phyloP scores from a whole-genome alignment of 1,284 basidiomycete species.

The Phlebopus sp. region DNA sequence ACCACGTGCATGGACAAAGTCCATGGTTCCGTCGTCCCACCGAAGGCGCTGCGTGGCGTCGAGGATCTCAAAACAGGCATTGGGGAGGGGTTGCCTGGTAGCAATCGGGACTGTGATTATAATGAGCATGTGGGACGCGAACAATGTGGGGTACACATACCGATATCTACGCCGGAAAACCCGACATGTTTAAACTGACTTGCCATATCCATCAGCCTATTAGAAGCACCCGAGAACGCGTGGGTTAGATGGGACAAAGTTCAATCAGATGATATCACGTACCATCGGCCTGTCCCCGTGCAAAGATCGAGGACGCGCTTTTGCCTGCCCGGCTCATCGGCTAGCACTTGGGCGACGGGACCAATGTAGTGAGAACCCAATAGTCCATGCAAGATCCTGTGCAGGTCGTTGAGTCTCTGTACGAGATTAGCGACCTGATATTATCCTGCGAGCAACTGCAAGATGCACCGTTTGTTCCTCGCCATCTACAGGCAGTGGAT shows the following conservation, averaged over 20 bases:
- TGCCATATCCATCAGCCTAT: conserved; percentile 73
- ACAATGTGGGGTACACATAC: conserved; percentile 37
- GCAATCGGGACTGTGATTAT: conserved; percentile 58
- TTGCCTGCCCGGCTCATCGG: conserved; percentile 33
- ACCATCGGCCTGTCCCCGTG: conserved; percentile 72
- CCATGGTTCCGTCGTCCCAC: conserved; percentile 50
- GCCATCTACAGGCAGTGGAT: conserved; percentile 66
- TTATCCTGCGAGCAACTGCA: not conserved
- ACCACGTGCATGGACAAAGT: conserved; percentile 61
- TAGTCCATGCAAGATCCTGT: conserved; percentile 45
- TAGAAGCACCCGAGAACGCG: conserved; percentile 5
- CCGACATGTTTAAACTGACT: conserved; percentile 55
- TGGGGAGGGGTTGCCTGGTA: conserved; percentile 53
- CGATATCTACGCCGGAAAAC: conserved; percentile 71
- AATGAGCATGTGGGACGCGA: conserved; percentile 5
- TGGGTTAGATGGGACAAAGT: conserved; percentile 24
- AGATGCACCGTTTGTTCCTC: conserved; percentile 56
- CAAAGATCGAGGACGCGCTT: conserved; percentile 64
- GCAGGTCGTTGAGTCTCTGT: conserved; percentile 52
- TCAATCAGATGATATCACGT: conserved; percentile 23
- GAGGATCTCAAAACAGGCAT: conserved; percentile 62
- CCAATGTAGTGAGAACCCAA: conserved; percentile 54
- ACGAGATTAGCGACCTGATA: not conserved
- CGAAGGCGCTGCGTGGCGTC: conserved; percentile 52
- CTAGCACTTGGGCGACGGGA: conserved; percentile 53